These are phyloP conservation scores for Solanum etuberosum DNA, from an alignment of 257 asterid species.

Conservation along the genomic window DNA sequence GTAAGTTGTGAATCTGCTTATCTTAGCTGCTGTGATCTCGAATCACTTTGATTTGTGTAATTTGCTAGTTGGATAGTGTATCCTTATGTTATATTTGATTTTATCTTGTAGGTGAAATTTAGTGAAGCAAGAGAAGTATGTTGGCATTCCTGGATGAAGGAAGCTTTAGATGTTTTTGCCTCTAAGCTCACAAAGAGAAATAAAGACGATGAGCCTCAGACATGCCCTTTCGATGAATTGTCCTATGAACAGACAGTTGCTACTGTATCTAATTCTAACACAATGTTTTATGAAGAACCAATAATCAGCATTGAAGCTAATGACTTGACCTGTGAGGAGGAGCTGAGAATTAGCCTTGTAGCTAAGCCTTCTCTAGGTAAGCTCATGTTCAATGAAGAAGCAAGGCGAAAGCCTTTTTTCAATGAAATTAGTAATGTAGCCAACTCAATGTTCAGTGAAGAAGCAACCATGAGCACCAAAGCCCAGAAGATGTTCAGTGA, in stretches of 20 bases:
- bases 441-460: not conserved
- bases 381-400: not conserved
- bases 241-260: not conserved
- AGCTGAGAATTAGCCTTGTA: not conserved
- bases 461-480: not conserved
- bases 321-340: slow-evolving; percentile 8
- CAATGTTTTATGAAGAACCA: not conserved
- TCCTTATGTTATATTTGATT: not conserved
- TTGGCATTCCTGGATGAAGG: slow-evolving; percentile 75
- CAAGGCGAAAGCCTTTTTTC: not conserved
- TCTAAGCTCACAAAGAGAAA: slow-evolving; percentile 11
- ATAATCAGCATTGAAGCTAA: not conserved
- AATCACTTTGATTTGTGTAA: not conserved
- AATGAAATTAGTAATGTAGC: not conserved
- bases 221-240: not conserved
- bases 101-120: slow-evolving; percentile 45
- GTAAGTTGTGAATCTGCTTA: not conserved
- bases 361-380: not conserved
- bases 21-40: not conserved
- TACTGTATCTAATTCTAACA: not conserved
- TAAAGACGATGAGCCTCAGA: not conserved
- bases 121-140: slow-evolving; percentile 69
- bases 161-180: slow-evolving; percentile 62
- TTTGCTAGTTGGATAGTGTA: not conserved
- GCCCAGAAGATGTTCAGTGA: not conserved